A percentile compares a stretch with the other conserved stretches of the same genome.
Conservation (phyloP, 164 flowering plant genomes). For the Magnolia changhungtana region DNA sequence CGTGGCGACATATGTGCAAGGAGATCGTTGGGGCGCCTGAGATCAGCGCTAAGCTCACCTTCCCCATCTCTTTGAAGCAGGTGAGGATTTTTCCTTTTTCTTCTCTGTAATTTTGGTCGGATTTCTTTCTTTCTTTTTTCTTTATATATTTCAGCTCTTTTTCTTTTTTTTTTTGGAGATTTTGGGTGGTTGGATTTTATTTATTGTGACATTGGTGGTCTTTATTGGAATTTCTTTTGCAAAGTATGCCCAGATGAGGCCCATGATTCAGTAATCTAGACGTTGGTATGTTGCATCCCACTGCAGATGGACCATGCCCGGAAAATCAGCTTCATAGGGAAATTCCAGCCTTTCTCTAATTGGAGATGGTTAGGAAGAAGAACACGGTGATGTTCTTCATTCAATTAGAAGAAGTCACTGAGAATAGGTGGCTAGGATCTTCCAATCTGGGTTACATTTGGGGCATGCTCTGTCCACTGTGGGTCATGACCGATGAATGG, state of each 20-base stretch:
- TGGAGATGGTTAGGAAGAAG: too few relatives aligned
- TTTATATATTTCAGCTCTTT: background rate
- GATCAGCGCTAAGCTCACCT: slow-evolving; percentile 63
- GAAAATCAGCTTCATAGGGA: too few relatives aligned
- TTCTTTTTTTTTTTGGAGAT: background rate
- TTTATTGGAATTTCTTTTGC: background rate
- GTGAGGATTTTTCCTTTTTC: slow-evolving; percentile 17
- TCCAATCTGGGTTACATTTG: too few relatives aligned
- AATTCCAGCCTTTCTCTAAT: too few relatives aligned
- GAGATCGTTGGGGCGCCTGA: slow-evolving; percentile 69
- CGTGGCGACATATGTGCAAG: slow-evolving; percentile 69
- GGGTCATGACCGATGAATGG: too few relatives aligned
- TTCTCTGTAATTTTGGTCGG: background rate
- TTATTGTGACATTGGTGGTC: background rate
- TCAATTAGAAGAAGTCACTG: too few relatives aligned
- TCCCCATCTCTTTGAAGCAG: slow-evolving; percentile 82
- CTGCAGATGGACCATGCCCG: background rate
- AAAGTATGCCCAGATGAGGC: background rate
- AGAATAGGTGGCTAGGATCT: too few relatives aligned
- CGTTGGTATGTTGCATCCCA: background rate
- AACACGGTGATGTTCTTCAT: too few relatives aligned
- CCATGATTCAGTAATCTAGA: background rate
- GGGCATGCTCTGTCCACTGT: too few relatives aligned
- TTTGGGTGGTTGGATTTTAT: background rate
- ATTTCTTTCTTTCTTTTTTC: background rate